Evolutionary conservation across 2,329 filamentous ascomycete species (phyloP).

Genomic region (Chaetoscypha palmicola): DNA sequence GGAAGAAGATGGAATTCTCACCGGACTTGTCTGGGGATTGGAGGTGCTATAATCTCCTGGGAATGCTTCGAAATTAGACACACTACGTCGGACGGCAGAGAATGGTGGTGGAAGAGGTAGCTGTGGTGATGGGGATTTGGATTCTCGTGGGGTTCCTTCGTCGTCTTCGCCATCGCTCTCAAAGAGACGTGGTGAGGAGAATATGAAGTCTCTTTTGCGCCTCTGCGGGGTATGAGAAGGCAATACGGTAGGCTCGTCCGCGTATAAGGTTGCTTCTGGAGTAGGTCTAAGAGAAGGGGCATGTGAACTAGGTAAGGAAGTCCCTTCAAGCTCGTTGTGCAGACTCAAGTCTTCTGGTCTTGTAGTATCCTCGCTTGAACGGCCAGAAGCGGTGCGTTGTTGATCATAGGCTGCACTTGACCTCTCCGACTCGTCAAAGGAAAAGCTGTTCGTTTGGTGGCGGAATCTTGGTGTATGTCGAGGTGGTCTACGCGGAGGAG

Average conservation of each 20-base stretch:
- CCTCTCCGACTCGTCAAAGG: slow-evolving; percentile 30
- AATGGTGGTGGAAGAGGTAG: slow-evolving; percentile 28
- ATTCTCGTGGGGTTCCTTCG: neutral
- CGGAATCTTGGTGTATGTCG: slow-evolving; percentile 22
- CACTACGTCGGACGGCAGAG: slow-evolving; percentile 21
- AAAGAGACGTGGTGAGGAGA: slow-evolving; percentile 12
- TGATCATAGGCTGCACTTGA: slow-evolving; percentile 29
- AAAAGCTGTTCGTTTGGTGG: slow-evolving; percentile 32
- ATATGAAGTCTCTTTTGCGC: slow-evolving; percentile 6
- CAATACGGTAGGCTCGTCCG: too few species aligned
- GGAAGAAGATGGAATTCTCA: slow-evolving; percentile 3
- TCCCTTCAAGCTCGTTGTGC: slow-evolving; percentile 24
- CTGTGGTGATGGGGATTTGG: neutral
- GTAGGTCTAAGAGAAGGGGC: slow-evolving; percentile 9
- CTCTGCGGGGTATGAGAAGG: too few species aligned
- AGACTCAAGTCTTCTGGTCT: slow-evolving; percentile 17
- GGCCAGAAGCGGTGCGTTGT: slow-evolving; percentile 20
- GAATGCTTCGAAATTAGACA: slow-evolving; percentile 18
- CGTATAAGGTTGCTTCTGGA: neutral
- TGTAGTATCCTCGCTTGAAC: slow-evolving; percentile 16
- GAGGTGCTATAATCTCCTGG: slow-evolving; percentile 7
- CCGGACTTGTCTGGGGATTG: neutral
- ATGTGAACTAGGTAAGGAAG: slow-evolving; percentile 22
- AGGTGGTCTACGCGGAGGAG: slow-evolving; percentile 25
- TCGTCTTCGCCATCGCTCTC: neutral